These are phyloP conservation scores for Parmelia sp. DNA, from an alignment of 495 filamentous ascomycete genomes.

Conservation along the genomic window DNA sequence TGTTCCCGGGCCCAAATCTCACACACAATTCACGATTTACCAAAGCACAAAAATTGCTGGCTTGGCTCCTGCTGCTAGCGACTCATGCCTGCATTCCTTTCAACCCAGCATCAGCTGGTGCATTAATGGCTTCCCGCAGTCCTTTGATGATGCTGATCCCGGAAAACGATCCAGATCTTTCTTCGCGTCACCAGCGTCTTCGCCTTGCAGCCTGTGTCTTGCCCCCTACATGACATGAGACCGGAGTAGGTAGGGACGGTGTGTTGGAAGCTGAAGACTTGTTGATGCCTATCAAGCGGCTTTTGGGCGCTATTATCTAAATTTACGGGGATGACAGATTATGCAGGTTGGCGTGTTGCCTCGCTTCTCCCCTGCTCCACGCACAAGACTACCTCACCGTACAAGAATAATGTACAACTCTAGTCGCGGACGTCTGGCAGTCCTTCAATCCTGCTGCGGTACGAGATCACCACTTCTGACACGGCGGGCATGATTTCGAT, in stretches of 20 bases:
- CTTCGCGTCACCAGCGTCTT: neutral
- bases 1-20: conserved; percentile 9
- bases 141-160: conserved; percentile 2
- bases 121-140: conserved; percentile 1
- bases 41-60: neutral
- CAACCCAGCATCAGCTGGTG: neutral
- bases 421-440: conserved; percentile 10
- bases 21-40: neutral
- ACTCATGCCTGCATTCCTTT: neutral
- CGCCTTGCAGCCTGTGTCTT: neutral
- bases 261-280: conserved; percentile 1
- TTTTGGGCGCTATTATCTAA: conserved; percentile 20
- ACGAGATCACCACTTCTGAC: conserved; percentile 11
- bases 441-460: conserved; percentile 11
- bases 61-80: neutral
- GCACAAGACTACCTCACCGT: neutral
- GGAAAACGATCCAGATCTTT: conserved; percentile 4
- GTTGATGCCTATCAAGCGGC: conserved; percentile 10
- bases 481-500: conserved; percentile 8
- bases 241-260: neutral
- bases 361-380: conserved; percentile 10
- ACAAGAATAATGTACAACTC: neutral
- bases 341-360: neutral
- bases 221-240: neutral
- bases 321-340: conserved; percentile 10